Evolutionary conservation across 2,329 filamentous ascomycete species (phyloP), one percentile per base, ranked within the genome.

Genomic region (Aspergillus tamarii): DNA sequence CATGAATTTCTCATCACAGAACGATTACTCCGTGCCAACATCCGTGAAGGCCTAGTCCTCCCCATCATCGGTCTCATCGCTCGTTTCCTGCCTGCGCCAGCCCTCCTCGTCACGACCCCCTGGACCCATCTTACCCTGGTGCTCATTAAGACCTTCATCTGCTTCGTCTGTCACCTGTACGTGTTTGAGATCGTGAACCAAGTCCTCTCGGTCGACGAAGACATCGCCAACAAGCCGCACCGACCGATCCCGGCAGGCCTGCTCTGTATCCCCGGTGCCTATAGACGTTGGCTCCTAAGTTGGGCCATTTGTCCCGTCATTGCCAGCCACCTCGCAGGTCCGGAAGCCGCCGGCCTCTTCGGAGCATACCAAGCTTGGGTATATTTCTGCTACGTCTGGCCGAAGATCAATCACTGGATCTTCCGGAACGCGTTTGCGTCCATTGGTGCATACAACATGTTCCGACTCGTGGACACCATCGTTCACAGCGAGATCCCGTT

Each of bases 301-400:
- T 61, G 60, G 60, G 16, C 34, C 16, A 19, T 57, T 41, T 50
- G 30, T 23, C 60, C 60, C 7, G 19, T 57, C 8, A n/a, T 57
- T 5, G 52, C 43, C 10, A 32, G 39, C 30, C 34, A 53, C 34
- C 26, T 59, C 6, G 41, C 48, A 21, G 54, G 53, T 21, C 30
- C 55, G 10, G 60, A 62, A 28, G 53, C 60, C 5, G 43, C 43
- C 12, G 26, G n/a, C 23, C 52, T 64, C 21, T 55, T 63, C 4
- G 28, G 57, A 16, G 19, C 36, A 14, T 65, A 59, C 30, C 28
- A 65, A 34, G 43, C 43, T 2, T 64, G 61, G 54, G 54, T 48
- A 1, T 57, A 30, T 2, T 50, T 61, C 16, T 65, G 61, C 46
- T 65, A 65, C n/a, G 61, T 63, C 8, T 64, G 57, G 53, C 64